Percentiles rank a stretch among this genome's conserved stretches.
Evolutionary conservation across 176 grass and related monocot species (phyloP).

Genomic region (Oropetium thomaeum): DNA sequence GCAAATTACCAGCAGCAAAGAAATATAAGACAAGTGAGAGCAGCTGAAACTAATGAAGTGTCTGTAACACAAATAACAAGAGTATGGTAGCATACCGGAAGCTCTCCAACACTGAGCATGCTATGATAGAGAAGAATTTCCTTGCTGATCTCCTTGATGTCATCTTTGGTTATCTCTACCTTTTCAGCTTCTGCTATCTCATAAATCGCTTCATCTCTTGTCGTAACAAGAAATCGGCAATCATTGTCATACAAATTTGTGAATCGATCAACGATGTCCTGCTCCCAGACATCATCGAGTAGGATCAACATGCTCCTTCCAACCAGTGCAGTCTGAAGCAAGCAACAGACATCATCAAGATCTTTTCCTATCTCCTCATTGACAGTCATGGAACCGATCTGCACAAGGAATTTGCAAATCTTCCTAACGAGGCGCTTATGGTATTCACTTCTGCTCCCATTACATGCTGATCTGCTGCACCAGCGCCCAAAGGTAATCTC

Average conservation of each 20-base stretch:
- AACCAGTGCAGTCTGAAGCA: constrained; percentile 67
- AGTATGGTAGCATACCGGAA: constrained; percentile 61
- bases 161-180: constrained; percentile 81
- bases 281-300: constrained; percentile 87
- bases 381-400: constrained; percentile 49
- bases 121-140: constrained; percentile 73
- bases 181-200: constrained; percentile 69
- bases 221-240: constrained; percentile 70
- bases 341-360: constrained; percentile 70
- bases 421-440: constrained; percentile 54
- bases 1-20: constrained; percentile 3
- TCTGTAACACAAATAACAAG: neutral
- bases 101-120: constrained; percentile 50
- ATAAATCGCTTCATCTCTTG: constrained; percentile 67
- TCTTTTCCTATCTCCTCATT: constrained; percentile 41
- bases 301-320: constrained; percentile 67
- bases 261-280: constrained; percentile 75
- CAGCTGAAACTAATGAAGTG: constrained; percentile 1
- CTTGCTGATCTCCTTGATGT: constrained; percentile 77
- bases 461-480: constrained; percentile 63
- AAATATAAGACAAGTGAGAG: constrained; percentile 2
- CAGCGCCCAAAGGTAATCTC: constrained; percentile 61
- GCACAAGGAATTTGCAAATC: constrained; percentile 59
- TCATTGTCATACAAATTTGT: constrained; percentile 66
- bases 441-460: constrained; percentile 54